Evolutionary conservation across 345 rosid genomes (phyloP).

Genomic region (Pistacia integerrima): DNA sequence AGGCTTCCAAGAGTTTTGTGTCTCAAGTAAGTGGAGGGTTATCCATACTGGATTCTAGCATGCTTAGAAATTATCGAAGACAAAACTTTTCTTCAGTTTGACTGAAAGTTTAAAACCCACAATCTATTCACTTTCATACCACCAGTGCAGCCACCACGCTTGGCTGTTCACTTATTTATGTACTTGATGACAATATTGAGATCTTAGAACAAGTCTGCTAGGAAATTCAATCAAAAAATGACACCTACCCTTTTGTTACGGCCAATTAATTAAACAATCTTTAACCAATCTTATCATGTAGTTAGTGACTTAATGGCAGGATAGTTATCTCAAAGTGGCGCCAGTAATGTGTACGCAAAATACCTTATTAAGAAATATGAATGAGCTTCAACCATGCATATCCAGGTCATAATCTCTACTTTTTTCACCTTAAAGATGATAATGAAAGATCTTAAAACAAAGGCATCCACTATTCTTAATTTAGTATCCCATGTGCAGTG

Average conservation of each 20-base stretch:
- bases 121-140: neutral
- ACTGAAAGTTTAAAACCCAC: too few species aligned
- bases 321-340: constrained; percentile 1
- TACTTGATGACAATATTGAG: neutral
- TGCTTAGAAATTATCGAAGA: neutral
- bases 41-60: neutral
- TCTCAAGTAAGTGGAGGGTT: neutral
- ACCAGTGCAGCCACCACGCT: neutral
- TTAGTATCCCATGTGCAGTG: neutral
- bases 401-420: neutral
- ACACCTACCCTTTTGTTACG: neutral
- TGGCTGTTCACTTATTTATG: too few species aligned
- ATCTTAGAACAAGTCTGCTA: neutral
- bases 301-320: constrained; percentile 18
- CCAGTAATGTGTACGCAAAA: neutral
- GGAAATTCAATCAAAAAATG: neutral
- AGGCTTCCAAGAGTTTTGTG: too few species aligned
- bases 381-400: neutral
- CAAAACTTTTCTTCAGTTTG: too few species aligned
- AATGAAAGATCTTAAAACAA: constrained; percentile 1
- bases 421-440: neutral
- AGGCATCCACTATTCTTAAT: neutral
- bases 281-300: neutral
- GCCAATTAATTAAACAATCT: neutral
- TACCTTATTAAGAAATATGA: neutral